Conservation (phyloP, 2,329 filamentous ascomycete genomes). For the Raffaelea arxii region DNA sequence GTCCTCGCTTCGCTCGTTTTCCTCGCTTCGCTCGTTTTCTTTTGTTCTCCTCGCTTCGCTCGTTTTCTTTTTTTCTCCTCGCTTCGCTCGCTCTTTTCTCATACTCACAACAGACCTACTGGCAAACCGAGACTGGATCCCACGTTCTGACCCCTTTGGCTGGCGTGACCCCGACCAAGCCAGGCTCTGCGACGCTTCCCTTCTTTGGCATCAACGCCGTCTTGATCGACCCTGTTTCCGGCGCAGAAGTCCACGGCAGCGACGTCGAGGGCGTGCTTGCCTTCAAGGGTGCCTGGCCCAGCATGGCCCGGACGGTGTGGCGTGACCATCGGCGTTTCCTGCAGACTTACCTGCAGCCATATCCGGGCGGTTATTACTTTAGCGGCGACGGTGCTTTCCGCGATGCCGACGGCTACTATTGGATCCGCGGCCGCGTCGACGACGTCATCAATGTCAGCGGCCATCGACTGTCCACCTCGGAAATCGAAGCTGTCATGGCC, state of each 20-base stretch:
- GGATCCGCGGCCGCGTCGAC: conserved; percentile 97
- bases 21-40: too few relatives aligned
- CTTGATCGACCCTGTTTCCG: conserved; percentile 93
- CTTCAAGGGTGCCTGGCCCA: conserved; percentile 97
- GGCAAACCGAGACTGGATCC: conserved; percentile 98
- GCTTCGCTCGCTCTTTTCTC: too few relatives aligned
- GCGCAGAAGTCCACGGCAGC: conserved; percentile 87
- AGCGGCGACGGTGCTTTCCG: conserved; percentile 89
- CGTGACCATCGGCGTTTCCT: conserved; percentile 97
- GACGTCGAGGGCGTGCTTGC: conserved; percentile 94
- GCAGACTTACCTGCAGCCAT: conserved; percentile 96
- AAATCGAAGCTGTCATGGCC: conserved; percentile 93
- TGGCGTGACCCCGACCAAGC: conserved; percentile 92
- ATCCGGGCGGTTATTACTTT: conserved; percentile 94
- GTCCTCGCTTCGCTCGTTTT: too few relatives aligned
- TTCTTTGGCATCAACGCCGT: conserved; percentile 98
- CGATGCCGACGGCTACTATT: conserved; percentile 98
- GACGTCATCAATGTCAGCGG: conserved; percentile 98
- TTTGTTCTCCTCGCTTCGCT: too few relatives aligned
- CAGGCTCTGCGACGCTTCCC: conserved; percentile 86
- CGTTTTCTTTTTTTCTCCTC: too few relatives aligned
- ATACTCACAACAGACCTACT: conserved; percentile 99
- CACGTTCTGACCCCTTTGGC: conserved; percentile 91
- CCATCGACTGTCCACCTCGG: conserved; percentile 89
- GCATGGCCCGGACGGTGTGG: conserved; percentile 97